A percentile compares a stretch with the other conserved stretches of the same genome.
These are phyloP conservation scores for Microsporum canis DNA, from an alignment of 2,329 filamentous ascomycete species.

Conservation along the genomic window DNA sequence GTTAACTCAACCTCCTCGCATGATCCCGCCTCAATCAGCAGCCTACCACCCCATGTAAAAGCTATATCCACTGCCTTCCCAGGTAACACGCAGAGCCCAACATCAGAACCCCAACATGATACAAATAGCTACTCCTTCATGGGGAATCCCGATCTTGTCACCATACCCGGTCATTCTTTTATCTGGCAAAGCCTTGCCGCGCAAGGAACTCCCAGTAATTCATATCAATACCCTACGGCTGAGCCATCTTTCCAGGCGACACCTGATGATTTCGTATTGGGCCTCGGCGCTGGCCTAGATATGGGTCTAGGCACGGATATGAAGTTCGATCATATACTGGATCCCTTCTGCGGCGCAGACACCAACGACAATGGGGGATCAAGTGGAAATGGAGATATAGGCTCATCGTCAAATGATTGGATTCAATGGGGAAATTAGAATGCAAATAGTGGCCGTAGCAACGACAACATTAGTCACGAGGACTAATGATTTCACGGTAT, in stretches of 20 bases:
- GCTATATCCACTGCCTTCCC: slow-evolving; percentile 1
- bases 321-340: slow-evolving; percentile 14
- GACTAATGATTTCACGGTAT: neutral
- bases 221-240: slow-evolving; percentile 14
- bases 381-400: neutral
- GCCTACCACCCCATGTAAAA: slow-evolving; percentile 8
- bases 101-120: slow-evolving; percentile 4
- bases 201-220: slow-evolving; percentile 4
- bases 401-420: slow-evolving; percentile 7
- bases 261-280: slow-evolving; percentile 19
- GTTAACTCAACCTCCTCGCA: neutral
- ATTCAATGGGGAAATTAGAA: slow-evolving; percentile 10
- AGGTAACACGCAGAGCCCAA: slow-evolving; percentile 12
- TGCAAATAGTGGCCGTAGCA: neutral
- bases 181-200: slow-evolving; percentile 29
- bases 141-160: slow-evolving; percentile 33
- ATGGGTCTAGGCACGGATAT: slow-evolving; percentile 18
- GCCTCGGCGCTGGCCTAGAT: slow-evolving; percentile 16
- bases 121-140: slow-evolving; percentile 22
- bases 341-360: neutral
- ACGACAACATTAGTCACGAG: neutral
- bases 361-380: neutral
- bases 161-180: slow-evolving; percentile 32
- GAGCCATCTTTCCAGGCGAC: slow-evolving; percentile 17
- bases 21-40: neutral